Conservation (phyloP, 2,329 filamentous ascomycete species). For the Leptoxyphium fumago region DNA sequence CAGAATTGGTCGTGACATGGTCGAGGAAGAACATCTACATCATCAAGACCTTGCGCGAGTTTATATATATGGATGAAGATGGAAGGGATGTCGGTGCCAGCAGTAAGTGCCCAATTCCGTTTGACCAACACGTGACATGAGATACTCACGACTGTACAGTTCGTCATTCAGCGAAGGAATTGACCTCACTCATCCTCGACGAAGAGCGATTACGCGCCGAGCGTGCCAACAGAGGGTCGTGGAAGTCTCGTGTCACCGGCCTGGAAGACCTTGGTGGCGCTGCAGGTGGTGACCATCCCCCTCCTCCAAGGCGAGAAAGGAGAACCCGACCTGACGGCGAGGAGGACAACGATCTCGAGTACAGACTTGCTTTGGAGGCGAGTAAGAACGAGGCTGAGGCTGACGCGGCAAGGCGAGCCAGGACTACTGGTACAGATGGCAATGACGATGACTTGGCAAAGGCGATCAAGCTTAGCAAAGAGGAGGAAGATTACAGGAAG, state of each 20-base stretch:
- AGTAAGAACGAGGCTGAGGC: slow-evolving; percentile 94
- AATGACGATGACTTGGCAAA: slow-evolving; percentile 86
- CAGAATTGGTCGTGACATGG: slow-evolving; percentile 93
- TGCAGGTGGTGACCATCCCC: slow-evolving; percentile 10
- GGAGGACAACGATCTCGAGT: slow-evolving; percentile 76
- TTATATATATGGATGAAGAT: slow-evolving; percentile 92
- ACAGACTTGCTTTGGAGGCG: slow-evolving; percentile 78
- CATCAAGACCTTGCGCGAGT: slow-evolving; percentile 95
- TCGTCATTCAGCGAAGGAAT: slow-evolving; percentile 86
- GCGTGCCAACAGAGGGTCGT: slow-evolving; percentile 78
- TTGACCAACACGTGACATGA: background rate
- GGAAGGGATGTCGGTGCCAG: slow-evolving; percentile 92
- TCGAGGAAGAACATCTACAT: slow-evolving; percentile 96
- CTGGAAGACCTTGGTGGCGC: slow-evolving; percentile 61
- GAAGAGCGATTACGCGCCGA: slow-evolving; percentile 85
- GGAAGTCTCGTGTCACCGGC: slow-evolving; percentile 92
- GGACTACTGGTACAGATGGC: slow-evolving; percentile 9
- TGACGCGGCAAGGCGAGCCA: slow-evolving; percentile 53
- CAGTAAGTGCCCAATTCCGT: slow-evolving; percentile 43
- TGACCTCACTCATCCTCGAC: slow-evolving; percentile 81
- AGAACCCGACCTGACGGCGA: slow-evolving; percentile 27
- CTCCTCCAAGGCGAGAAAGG: slow-evolving; percentile 29
- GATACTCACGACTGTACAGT: slow-evolving; percentile 41
- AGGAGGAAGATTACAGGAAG: slow-evolving; percentile 79
- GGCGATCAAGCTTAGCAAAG: slow-evolving; percentile 85